phyloP scores from a whole-genome alignment of 2,329 filamentous ascomycete species.

The Clarireedia monteithiana region DNA sequence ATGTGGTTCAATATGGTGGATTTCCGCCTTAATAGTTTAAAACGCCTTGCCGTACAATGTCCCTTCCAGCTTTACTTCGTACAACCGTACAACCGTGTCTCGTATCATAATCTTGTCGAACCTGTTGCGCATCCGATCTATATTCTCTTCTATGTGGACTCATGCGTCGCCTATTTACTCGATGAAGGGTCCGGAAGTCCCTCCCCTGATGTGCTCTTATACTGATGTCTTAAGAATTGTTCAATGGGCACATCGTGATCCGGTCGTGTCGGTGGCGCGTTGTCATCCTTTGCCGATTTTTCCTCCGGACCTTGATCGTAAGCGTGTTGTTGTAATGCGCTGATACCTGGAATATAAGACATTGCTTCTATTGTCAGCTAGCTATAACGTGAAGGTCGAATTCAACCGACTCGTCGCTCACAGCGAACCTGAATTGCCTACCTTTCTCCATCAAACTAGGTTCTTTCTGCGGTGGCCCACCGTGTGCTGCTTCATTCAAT shows the following conservation, averaged over 20 bases:
- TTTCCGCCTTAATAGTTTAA: background rate
- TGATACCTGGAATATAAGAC: constrained; percentile 19
- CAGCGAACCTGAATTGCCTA: constrained; percentile 1
- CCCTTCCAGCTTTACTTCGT: background rate
- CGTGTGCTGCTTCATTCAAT: constrained; percentile 20
- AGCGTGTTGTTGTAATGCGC: constrained; percentile 10
- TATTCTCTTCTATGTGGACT: background rate
- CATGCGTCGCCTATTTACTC: background rate
- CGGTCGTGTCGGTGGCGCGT: constrained; percentile 19
- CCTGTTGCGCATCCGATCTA: background rate
- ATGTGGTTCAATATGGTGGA: background rate
- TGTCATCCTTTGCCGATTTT: background rate
- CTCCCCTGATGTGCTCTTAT: constrained; percentile 21
- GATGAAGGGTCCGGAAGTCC: constrained; percentile 13
- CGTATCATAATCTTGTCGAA: too few species aligned
- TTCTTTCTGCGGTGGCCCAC: constrained; percentile 5
- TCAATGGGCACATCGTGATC: constrained; percentile 28
- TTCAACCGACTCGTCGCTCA: background rate
- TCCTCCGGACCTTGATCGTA: constrained; percentile 12
- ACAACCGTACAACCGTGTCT: background rate
- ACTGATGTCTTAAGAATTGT: constrained; percentile 24
- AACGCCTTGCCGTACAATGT: background rate
- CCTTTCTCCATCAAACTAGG: constrained; percentile 19
- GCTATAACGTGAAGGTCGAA: background rate
- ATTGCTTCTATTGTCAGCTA: constrained; percentile 15